Evolutionary conservation across 2,329 filamentous ascomycete genomes (phyloP), one percentile per base, ranked within the genome.

Genomic region (Aspergillus tanneri): DNA sequence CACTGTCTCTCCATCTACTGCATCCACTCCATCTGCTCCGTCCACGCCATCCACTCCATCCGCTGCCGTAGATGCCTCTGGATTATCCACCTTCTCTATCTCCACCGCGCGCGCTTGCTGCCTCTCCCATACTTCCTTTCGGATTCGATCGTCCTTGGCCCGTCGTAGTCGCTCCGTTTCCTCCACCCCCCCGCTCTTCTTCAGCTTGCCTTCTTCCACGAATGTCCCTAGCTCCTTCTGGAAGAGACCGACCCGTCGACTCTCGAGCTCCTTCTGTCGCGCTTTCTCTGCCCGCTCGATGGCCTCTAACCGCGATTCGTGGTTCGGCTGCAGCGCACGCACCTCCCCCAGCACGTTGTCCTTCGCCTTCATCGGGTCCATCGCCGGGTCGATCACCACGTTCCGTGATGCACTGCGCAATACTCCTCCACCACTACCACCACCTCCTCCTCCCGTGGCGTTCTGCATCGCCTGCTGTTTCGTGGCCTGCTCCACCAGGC

Each of bases 221-320:
- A 97, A 99, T 24, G 73, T 80, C 12, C 83, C 82, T 7, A 99
- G 80, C 69, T 99, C 93, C 59, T 88, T 88, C 67, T 88, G 89
- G 63, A 99, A 86, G 23, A 89, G 88, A 27, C 86, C 88, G 21
- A 80, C 80, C 14, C 77, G 78, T 2, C 93, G 82, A 53, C 77
- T 85, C 66, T 89, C 87, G 1, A 99, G 79, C 66, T 99, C 93
- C 65, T 89, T 90, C 69, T 93, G 88, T 18, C 93, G 81, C 6
- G 90, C 79, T 73, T 91, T 93, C 72, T 97, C 93, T 0, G 93
- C 93, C n/a, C 93, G 84, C 69, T 97, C 91, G 57, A 99, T 99
- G 27, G 93, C 93, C 71, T 97, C 93, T 0, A 99, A 77, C 27
- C 93, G 82, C 58, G 88, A 84, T 69, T 96, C 90, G 68, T 99